Conservation (phyloP, 345 rosid species). For the Eucalyptus rudis region DNA sequence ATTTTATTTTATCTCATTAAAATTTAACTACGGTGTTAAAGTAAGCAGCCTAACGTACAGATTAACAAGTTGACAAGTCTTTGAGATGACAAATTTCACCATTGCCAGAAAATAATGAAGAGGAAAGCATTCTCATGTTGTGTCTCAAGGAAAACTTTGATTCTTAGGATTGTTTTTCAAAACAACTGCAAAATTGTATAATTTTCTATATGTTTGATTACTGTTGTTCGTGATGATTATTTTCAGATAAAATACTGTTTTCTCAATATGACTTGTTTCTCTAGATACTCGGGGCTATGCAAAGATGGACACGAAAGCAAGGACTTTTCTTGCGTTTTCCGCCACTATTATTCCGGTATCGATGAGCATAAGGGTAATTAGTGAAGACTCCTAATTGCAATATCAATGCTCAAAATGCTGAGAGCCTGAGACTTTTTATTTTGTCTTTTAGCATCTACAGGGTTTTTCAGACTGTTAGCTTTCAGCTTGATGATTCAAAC, state of each 20-base stretch:
- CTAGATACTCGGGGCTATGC: conserved; percentile 56
- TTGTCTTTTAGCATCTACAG: not conserved
- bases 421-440: not conserved
- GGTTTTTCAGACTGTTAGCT: not conserved
- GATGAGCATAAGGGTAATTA: conserved; percentile 16
- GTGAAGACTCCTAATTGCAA: not conserved
- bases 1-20: not conserved
- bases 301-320: conserved; percentile 48
- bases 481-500: not conserved
- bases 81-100: not conserved
- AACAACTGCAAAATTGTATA: not conserved
- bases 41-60: not conserved
- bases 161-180: not conserved
- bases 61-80: not conserved
- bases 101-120: not conserved
- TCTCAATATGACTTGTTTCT: not conserved
- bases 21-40: not conserved
- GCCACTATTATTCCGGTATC: conserved; percentile 53
- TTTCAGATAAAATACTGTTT: not conserved
- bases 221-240: not conserved
- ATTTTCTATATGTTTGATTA: not conserved
- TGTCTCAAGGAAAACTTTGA: not conserved
- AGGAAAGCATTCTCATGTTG: not conserved
- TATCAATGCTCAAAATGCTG: not conserved
- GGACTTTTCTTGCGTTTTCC: conserved; percentile 84